Conservation (phyloP, 129 eudicot species). For the Tagetes patula region DNA sequence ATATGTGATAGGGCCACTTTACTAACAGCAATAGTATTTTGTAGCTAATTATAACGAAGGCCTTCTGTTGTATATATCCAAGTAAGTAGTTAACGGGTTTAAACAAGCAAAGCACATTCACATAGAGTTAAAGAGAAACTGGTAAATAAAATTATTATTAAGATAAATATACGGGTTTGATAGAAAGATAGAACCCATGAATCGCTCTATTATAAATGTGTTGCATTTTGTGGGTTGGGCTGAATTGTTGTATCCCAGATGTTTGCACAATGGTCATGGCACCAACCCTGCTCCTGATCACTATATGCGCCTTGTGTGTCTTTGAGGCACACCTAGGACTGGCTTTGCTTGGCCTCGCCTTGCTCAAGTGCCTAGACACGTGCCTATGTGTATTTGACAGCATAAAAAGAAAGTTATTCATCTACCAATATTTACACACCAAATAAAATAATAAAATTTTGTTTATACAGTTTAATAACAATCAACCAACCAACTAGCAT, state of each 20-base stretch:
- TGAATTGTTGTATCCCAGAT: not conserved
- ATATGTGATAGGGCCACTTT: not conserved
- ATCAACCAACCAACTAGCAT: not conserved
- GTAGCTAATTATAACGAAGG: not conserved
- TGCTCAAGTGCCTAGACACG: too few species aligned
- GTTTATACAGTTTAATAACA: not conserved
- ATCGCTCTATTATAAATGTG: not conserved
- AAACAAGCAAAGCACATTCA: conserved; percentile 13
- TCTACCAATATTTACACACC: conserved; percentile 1
- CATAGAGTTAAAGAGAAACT: not conserved
- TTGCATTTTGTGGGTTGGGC: not conserved
- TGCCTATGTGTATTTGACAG: too few species aligned
- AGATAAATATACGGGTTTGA: not conserved
- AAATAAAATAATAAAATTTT: not conserved
- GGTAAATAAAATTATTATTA: not conserved
- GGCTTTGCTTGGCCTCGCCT: too few species aligned
- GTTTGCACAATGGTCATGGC: not conserved
- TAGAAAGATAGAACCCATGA: conserved; percentile 3
- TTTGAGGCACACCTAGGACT: too few species aligned
- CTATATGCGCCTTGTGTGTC: too few species aligned
- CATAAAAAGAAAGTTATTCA: not conserved
- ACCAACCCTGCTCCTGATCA: too few species aligned
- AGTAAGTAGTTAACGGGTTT: not conserved
- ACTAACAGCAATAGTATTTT: not conserved
- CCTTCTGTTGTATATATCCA: not conserved